Base-by-base conservation (phyloP, 2,329 filamentous ascomycete species). In the Claviceps paspali region DNA sequence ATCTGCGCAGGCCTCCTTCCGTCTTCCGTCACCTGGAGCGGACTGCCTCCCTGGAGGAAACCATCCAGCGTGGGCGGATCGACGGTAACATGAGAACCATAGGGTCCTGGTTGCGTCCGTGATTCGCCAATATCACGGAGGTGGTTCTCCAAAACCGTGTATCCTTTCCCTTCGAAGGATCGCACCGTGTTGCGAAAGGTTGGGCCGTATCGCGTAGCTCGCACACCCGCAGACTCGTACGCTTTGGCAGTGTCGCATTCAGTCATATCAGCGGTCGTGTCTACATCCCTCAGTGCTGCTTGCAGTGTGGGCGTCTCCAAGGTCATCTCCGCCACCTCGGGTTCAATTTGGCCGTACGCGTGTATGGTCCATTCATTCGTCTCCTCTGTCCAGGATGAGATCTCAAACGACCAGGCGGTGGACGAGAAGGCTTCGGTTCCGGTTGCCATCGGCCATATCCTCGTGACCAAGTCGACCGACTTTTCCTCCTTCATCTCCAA, bases 61-160 rank as follows among this genome's bases (percentile, higher is more conserved):
- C 41, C 40, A 32, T 54, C 52, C 15, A 53, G 33, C 1, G 49
- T 54, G 22, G 52, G 50, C 15, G 52, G 44, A 30, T 53, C 50
- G 8, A 49, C 46, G 1, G 48, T 42, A 11, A 48, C 41, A 14
- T 41, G 47, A 5, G 51, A 53, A 7, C 47, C 46, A 23, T 45
- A 45, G 7, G 40, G 33, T 11, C 19, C 19, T 8, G 21, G n/a
- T 19, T 36, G 11, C 9, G 18, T 4, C 10, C 10, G 33, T 1
- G 24, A 12, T 10, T 26, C 3, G 39, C 39, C 46, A 17, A 50
- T 34, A 19, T 51, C 41, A 21, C 51, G 45, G 29, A 52, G 26
- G 30, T 42, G 39, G 29, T 40, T 33, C 26, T 49, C 43, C 33
- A 45, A 35, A 4, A 52, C 41, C 4, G 49, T 49, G 6, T 32